These are phyloP conservation scores for Ascochyta koolunga DNA, from an alignment of 2,329 filamentous ascomycete genomes.

Conservation along the genomic window DNA sequence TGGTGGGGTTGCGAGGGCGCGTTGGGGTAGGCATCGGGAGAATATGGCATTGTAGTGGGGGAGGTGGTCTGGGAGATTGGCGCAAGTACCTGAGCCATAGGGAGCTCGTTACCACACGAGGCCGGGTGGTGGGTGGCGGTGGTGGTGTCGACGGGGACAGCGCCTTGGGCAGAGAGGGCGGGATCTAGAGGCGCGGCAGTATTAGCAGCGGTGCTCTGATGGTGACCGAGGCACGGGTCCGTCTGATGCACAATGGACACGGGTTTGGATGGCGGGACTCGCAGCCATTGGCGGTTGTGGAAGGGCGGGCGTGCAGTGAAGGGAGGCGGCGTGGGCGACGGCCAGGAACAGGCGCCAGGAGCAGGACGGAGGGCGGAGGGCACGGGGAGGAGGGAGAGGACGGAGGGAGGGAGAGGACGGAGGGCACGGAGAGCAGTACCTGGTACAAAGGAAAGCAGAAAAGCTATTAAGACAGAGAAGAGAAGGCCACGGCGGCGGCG, in stretches of 20 bases:
- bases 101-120: constrained; percentile 29
- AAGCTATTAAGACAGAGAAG: constrained; percentile 47
- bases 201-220: constrained; percentile 24
- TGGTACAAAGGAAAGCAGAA: constrained; percentile 33
- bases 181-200: constrained; percentile 21
- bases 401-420: not conserved
- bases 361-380: constrained; percentile 1
- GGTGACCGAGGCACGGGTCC: too few species aligned
- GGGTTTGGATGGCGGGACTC: constrained; percentile 15
- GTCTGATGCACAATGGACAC: constrained; percentile 6
- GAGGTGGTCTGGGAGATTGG: constrained; percentile 54
- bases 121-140: constrained; percentile 12
- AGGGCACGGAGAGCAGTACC: constrained; percentile 32
- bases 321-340: constrained; percentile 12
- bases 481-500: constrained; percentile 42
- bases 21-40: constrained; percentile 56
- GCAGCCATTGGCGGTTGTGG: constrained; percentile 2
- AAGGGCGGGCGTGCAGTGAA: constrained; percentile 7
- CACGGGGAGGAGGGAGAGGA: not conserved
- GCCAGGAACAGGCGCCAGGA: constrained; percentile 8
- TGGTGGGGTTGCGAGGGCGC: constrained; percentile 45
- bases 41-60: constrained; percentile 59
- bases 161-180: constrained; percentile 21
- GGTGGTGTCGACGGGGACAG: constrained; percentile 22
- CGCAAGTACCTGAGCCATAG: constrained; percentile 55